Evolutionary conservation across 139 green algal genomes (phyloP), one percentile per base, ranked within the genome.

Genomic region (Auxenochlorella pyrenoidosa): DNA sequence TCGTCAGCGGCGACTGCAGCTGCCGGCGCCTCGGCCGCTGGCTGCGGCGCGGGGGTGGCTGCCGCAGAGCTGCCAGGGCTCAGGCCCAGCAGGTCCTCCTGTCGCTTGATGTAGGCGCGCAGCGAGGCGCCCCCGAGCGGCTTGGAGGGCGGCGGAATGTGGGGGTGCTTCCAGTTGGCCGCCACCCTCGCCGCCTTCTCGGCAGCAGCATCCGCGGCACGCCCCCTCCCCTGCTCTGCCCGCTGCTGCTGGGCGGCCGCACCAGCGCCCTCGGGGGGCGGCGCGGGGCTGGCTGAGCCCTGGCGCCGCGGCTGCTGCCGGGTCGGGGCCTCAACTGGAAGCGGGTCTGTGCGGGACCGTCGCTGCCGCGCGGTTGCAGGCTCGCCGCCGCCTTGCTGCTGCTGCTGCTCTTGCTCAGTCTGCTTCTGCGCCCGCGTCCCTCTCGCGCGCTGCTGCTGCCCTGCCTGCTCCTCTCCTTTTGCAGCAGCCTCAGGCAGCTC

Each of bases 101-200:
- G 81, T 13, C 63, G 40, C 81, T 86, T 86, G 28, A 76, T 60
- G 63, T 86, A 77, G 18, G 40, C 63, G 22, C 41, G 28, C 40
- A 86, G 41, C 0, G 81, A 70, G 26, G 81, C 81, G 5, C 63
- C 81, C 26, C 81, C 81, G 15, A 76, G 63, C 58, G 65, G 81
- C 65, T 86, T 86, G 38, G 43, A 43, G 19, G 79, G 79, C 22
- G 79, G 79, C 1, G 79, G 79, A 58, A 84, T 84, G 79, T 84
- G 79, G 12, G 79, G 36, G 58, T 84, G 21, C 79, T 73, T 71
- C 79, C 79, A 84, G 1, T 24, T 54, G 21, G 63, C 41, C 0
- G 81, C 63, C 13, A 32, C 63, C 60, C 59, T 73, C 32, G 58
- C 59, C 12, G 79, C 79, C 24, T 34, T 19, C 34, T 3, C 12